Evolutionary conservation across 306 rosid genomes (phyloP).

Genomic region (Lotus japonicus): DNA sequence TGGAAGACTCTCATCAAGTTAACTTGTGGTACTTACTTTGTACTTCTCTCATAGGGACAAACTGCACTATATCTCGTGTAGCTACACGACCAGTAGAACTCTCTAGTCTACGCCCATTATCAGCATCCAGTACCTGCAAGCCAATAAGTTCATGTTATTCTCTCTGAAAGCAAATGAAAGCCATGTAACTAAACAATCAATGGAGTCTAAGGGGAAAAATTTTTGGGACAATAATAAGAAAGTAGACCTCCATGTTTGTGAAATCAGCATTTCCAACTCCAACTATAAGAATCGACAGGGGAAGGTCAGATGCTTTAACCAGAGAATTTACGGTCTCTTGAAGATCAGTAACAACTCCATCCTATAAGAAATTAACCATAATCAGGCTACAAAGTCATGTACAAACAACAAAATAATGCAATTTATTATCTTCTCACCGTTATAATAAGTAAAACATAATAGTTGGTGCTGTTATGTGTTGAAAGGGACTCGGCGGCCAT

Average conservation of each 20-base stretch:
- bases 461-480: conserved; percentile 30
- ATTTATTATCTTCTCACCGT: conserved; percentile 41
- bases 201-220: neutral
- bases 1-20: neutral
- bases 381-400: neutral
- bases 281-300: conserved; percentile 72
- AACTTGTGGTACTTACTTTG: conserved; percentile 41
- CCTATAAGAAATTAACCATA: conserved; percentile 33
- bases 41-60: conserved; percentile 73
- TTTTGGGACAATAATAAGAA: neutral
- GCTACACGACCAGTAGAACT: conserved; percentile 67
- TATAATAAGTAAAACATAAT: conserved; percentile 66
- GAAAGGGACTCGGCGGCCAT: conserved; percentile 54
- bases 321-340: conserved; percentile 78
- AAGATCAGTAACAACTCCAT: conserved; percentile 82
- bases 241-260: conserved; percentile 68
- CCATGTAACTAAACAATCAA: neutral
- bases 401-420: neutral
- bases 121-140: conserved; percentile 75
- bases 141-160: conserved; percentile 8
- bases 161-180: neutral
- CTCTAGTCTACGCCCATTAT: conserved; percentile 52
- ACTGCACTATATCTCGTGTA: conserved; percentile 77
- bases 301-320: conserved; percentile 86
- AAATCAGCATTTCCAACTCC: conserved; percentile 87